These are phyloP conservation scores for Sporothrix protearum DNA, from an alignment of 2,329 filamentous ascomycete species.

Conservation along the genomic window DNA sequence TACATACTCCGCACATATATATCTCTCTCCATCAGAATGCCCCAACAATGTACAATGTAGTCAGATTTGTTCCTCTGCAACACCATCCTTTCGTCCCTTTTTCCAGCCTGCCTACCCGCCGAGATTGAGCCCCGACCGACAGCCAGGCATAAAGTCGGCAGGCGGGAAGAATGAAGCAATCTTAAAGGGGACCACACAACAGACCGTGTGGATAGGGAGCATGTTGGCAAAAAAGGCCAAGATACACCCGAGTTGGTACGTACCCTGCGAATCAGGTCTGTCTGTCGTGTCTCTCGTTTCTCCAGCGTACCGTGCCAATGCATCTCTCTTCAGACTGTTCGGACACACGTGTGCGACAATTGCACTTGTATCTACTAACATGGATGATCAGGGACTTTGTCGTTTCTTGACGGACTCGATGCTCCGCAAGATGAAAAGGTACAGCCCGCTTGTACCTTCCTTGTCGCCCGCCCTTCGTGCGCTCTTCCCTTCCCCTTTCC, in stretches of 20 bases:
- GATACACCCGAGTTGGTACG: neutral
- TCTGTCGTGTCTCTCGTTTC: too few relatives aligned
- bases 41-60: neutral
- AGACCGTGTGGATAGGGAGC: neutral
- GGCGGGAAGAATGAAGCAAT: neutral
- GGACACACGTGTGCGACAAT: neutral
- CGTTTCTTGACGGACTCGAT: neutral
- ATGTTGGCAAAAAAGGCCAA: neutral
- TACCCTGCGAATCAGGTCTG: neutral
- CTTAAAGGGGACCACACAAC: neutral
- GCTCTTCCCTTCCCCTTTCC: neutral
- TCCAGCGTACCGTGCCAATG: neutral
- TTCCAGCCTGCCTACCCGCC: neutral
- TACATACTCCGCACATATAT: neutral
- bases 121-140: neutral
- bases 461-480: neutral
- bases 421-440: neutral
- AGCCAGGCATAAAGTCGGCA: neutral
- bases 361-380: neutral
- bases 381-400: neutral
- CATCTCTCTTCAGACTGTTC: neutral
- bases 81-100: neutral
- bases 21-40: too few relatives aligned
- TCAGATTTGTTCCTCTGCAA: neutral
- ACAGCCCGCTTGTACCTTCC: neutral